phyloP scores from a whole-genome alignment of 306 rosid species.

The Canavalia ensiformis region DNA sequence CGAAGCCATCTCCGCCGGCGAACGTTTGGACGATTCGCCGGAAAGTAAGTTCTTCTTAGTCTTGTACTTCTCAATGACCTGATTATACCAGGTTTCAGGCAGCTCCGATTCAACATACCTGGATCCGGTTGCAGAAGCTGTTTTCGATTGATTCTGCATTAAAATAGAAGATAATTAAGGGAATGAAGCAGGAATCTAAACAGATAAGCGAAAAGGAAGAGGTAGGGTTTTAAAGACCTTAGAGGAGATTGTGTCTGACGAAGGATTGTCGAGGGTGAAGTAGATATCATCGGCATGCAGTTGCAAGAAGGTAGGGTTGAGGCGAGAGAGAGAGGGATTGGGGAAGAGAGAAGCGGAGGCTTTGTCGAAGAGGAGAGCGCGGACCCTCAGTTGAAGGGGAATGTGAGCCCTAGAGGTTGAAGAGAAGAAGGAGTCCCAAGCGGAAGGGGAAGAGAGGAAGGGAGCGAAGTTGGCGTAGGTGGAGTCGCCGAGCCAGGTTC shows the following conservation, averaged over 20 bases:
- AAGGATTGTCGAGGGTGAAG: constrained; percentile 70
- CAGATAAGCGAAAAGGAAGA: neutral
- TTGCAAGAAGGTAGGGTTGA: constrained; percentile 65
- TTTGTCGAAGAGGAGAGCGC: constrained; percentile 96
- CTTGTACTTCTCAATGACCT: constrained; percentile 70
- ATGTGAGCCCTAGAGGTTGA: constrained; percentile 80
- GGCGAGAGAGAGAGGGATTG: constrained; percentile 54
- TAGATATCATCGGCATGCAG: constrained; percentile 87
- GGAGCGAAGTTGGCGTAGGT: constrained; percentile 66
- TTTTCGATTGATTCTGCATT: constrained; percentile 76
- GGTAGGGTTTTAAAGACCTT: constrained; percentile 21
- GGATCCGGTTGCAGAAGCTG: constrained; percentile 57
- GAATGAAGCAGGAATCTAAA: neutral
- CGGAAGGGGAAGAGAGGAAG: constrained; percentile 73
- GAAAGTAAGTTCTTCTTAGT: constrained; percentile 62
- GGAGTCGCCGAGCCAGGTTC: constrained; percentile 85
- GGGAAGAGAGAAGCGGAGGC: constrained; percentile 72
- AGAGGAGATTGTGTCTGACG: neutral
- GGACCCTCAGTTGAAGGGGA: constrained; percentile 85
- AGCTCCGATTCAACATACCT: constrained; percentile 75
- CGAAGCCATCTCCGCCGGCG: constrained; percentile 78
- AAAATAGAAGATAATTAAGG: neutral
- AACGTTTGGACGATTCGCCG: constrained; percentile 71
- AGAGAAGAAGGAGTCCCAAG: constrained; percentile 85
- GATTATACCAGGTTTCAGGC: constrained; percentile 90